Percentiles rank a stretch among this genome's conserved stretches.
Conservation (phyloP, 140 eudicot genomes). For the Senecio squalidus region DNA sequence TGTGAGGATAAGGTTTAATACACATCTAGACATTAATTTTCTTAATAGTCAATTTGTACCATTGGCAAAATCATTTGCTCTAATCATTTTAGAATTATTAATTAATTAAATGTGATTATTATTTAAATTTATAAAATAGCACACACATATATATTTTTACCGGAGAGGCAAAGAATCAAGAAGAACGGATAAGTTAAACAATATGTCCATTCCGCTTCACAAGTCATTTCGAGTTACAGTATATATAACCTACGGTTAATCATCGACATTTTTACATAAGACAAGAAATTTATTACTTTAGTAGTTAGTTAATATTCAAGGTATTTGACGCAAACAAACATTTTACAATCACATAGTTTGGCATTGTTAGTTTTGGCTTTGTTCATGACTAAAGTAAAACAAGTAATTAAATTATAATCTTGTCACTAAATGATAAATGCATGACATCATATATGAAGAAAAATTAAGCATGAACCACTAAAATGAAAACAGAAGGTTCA, state of each 20-base stretch:
- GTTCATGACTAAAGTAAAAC: background rate
- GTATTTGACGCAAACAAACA: background rate
- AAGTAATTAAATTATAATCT: background rate
- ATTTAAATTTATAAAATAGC: too few relatives aligned
- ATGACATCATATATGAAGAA: constrained; percentile 6
- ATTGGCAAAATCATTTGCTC: too few relatives aligned
- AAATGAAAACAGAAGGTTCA: background rate
- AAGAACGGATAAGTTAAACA: background rate
- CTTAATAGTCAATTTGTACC: too few relatives aligned
- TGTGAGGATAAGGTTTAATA: too few relatives aligned
- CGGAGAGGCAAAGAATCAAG: too few relatives aligned
- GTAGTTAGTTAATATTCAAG: background rate
- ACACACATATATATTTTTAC: too few relatives aligned
- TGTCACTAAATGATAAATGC: constrained; percentile 6
- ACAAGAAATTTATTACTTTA: background rate
- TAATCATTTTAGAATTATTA: too few relatives aligned
- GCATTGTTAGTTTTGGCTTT: background rate
- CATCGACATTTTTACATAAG: background rate
- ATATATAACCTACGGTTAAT: background rate
- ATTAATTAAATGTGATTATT: too few relatives aligned
- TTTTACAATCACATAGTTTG: background rate
- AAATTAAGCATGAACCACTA: background rate
- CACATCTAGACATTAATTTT: too few relatives aligned
- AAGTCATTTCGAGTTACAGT: background rate
- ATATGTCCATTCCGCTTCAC: background rate